phyloP scores from a whole-genome alignment of 805 yeast species.

The Pichia paraexigua region DNA sequence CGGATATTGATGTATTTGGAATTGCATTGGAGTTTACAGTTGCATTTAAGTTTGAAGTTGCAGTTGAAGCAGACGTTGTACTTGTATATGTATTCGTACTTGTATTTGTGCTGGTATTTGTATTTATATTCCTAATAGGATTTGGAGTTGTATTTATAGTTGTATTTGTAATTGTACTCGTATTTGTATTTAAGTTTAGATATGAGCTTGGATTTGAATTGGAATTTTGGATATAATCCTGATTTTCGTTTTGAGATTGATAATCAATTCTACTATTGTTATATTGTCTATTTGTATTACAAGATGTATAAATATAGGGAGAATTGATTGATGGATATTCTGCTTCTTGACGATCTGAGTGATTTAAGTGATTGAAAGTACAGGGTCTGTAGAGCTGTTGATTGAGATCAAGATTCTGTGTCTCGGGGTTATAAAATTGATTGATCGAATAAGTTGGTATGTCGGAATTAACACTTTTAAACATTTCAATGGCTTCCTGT shows the following conservation, averaged over 20 bases:
- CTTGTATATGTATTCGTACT: no score
- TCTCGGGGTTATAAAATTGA: neutral
- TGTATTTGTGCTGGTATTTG: neutral
- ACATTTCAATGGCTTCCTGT: slow-evolving; percentile 7
- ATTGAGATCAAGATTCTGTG: neutral
- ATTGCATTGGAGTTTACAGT: neutral
- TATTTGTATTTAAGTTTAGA: no score
- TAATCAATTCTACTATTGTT: neutral
- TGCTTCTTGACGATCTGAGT: neutral
- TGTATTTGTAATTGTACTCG: neutral
- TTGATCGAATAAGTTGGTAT: neutral
- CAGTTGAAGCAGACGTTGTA: no score
- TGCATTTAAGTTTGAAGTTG: neutral
- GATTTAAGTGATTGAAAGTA: neutral
- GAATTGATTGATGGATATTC: neutral
- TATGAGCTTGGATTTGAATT: no score
- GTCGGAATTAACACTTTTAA: slow-evolving; percentile 2
- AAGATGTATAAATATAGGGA: neutral
- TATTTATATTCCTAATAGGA: neutral
- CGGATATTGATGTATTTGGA: neutral
- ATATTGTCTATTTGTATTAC: neutral
- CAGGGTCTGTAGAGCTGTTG: neutral
- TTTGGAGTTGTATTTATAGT: neutral
- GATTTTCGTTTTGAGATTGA: no score
- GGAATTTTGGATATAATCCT: no score